Percentiles rank a stretch among this genome's conserved stretches.
Evolutionary conservation across 306 rosid species (phyloP).

Genomic region (Vigna unguiculata): DNA sequence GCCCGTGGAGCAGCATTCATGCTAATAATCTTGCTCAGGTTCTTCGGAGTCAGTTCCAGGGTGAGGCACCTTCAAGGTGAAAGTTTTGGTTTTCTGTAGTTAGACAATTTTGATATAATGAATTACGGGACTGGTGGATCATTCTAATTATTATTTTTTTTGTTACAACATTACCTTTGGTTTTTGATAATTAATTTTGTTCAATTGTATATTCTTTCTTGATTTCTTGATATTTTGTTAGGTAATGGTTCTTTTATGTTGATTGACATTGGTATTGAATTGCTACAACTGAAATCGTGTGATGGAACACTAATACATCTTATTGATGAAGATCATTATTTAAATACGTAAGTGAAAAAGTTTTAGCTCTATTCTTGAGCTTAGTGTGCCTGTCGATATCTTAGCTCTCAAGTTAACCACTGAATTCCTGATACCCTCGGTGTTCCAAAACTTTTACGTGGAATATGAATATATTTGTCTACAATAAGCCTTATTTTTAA

Average conservation of each 20-base stretch:
- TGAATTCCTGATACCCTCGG: neutral
- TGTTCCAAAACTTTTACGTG: no score
- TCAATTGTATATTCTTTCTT: conserved; percentile 63
- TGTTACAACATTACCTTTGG: conserved; percentile 47
- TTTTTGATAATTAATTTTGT: conserved; percentile 60
- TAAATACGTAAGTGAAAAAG: neutral
- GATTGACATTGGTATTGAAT: conserved; percentile 30
- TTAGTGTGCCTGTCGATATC: neutral
- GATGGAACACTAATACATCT: conserved; percentile 19
- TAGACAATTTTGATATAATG: conserved; percentile 64
- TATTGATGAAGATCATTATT: neutral
- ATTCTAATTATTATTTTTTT: conserved; percentile 40
- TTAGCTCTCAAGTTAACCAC: neutral
- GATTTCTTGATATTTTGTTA: conserved; percentile 30
- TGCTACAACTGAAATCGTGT: conserved; percentile 34
- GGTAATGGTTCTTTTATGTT: conserved; percentile 34
- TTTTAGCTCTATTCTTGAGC: conserved; percentile 1
- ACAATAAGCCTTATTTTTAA: neutral
- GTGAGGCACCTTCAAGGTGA: conserved; percentile 54
- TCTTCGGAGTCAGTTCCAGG: conserved; percentile 46
- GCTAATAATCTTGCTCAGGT: conserved; percentile 49
- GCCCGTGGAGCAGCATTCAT: conserved; percentile 23
- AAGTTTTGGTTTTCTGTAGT: conserved; percentile 56
- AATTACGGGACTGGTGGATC: conserved; percentile 50
- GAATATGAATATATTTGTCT: neutral